Evolutionary conservation across 2,329 filamentous ascomycete species (phyloP), one percentile per base, ranked within the genome.

Genomic region (Paraphoma chrysanthemicola): DNA sequence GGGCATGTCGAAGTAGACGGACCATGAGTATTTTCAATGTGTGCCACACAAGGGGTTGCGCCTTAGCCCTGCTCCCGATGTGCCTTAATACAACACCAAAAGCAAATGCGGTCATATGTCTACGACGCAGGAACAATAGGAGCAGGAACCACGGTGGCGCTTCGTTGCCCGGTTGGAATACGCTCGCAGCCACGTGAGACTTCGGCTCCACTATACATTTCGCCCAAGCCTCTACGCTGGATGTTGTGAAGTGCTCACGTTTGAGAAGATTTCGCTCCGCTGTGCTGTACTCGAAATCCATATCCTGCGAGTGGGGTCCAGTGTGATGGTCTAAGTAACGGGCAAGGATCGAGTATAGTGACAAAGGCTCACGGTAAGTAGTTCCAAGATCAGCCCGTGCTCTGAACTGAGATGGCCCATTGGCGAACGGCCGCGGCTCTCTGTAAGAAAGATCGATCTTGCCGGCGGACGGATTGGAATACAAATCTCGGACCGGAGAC

Each of bases 111-210:
- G 48, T 63, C 8, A 76, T 66, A 31, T 62, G 61, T 29, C 63
- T 63, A n/a, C 74, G 70, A 8, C 68, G 72, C 42, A 77, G 60
- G 42, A 69, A 75, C 11, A 76, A 51, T 9, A 69, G 55, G 8
- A 76, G 55, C 10, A 77, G 31, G 54, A 74, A 77, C 2, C 72
- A 48, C n/a, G 74, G 71, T 10, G 70, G 68, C 4, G 23, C 50
- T 11, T 58, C 44, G 5, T 45, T 8, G 7, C 51, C 52, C 10
- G 55, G 44, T 28, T 53, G 53, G 17, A 76, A 72, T 3, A 67
- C 52, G 4, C 44, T 51, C 30, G 63, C 61, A 10, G 68, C 70
- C 8, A 41, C 17, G n/a, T 54, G 48, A 12, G 70, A 71, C 7
- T 56, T 55, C 6, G 28, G 47, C 16, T 62, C 54, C 14, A 68